A percentile compares a stretch with the other conserved stretches of the same genome.
Conservation (phyloP, 129 eudicot species). For the Escallonia herrerae region DNA sequence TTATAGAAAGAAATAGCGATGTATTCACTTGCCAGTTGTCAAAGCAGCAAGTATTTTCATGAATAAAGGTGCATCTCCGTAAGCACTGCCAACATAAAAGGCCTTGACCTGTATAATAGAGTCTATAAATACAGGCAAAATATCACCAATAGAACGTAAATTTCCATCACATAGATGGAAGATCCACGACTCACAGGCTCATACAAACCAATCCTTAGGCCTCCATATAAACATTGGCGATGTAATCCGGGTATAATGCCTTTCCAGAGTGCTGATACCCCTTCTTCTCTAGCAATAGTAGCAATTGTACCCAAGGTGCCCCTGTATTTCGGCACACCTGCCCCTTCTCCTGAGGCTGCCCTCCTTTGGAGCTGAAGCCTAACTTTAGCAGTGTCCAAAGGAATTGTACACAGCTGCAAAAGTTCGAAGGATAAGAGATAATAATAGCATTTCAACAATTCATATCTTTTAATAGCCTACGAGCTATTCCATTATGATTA, state of each 20-base stretch:
- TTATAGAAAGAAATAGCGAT: background rate
- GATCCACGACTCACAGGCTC: constrained; percentile 65
- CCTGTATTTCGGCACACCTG: constrained; percentile 52
- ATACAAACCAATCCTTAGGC: constrained; percentile 83
- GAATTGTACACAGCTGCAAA: constrained; percentile 83
- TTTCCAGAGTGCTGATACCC: constrained; percentile 89
- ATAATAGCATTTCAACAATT: background rate
- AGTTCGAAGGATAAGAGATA: background rate
- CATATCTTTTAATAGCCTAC: background rate
- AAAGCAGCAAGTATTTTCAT: constrained; percentile 89
- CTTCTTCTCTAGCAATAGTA: constrained; percentile 91
- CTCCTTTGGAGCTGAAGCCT: constrained; percentile 93
- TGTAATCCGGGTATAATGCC: constrained; percentile 91
- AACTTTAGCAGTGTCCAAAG: constrained; percentile 93
- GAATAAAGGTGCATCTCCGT: constrained; percentile 58
- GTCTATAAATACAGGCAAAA: constrained; percentile 18
- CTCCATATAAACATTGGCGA: constrained; percentile 89
- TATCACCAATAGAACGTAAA: constrained; percentile 23
- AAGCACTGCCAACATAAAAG: constrained; percentile 50
- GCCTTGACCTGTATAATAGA: constrained; percentile 64
- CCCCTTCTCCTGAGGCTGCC: constrained; percentile 40
- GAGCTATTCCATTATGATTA: background rate
- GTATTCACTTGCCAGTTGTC: constrained; percentile 49
- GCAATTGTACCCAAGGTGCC: constrained; percentile 73
- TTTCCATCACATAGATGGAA: background rate